phyloP scores from a whole-genome alignment of 139 green algal genomes.

The Chlamydomonas schloesseri region DNA sequence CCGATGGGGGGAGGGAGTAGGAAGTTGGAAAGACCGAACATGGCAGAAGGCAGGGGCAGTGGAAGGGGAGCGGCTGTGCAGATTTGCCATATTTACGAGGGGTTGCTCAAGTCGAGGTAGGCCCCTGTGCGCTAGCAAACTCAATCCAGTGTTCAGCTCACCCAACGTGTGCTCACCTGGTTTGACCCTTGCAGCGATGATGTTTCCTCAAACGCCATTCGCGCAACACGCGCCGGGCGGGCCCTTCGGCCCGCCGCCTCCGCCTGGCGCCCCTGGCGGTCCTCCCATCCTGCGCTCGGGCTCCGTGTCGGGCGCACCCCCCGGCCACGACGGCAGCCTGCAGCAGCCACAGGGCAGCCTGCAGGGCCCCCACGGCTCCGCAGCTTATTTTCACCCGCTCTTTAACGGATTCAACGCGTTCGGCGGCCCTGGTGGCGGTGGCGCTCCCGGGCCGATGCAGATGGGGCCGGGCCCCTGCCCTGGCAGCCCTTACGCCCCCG shows the following conservation, averaged over 20 bases:
- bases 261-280: neutral
- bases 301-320: constrained; percentile 1
- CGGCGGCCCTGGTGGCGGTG: neutral
- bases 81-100: no score
- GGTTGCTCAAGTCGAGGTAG: no score
- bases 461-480: neutral
- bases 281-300: neutral
- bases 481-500: neutral
- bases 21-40: no score
- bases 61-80: no score
- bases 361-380: neutral
- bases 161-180: no score
- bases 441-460: no score
- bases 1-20: no score
- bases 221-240: constrained; percentile 30
- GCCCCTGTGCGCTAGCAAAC: no score
- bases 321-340: no score
- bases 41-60: no score
- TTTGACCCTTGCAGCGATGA: constrained; percentile 56
- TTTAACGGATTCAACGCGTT: constrained; percentile 59
- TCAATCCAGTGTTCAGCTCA: no score
- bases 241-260: constrained; percentile 12
- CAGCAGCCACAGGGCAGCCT: neutral
- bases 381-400: constrained; percentile 56
- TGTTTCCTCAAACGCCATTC: constrained; percentile 65